Base-by-base conservation (phyloP, 768 basidiomycete genomes). In the Kwoniella sp. region DNA sequence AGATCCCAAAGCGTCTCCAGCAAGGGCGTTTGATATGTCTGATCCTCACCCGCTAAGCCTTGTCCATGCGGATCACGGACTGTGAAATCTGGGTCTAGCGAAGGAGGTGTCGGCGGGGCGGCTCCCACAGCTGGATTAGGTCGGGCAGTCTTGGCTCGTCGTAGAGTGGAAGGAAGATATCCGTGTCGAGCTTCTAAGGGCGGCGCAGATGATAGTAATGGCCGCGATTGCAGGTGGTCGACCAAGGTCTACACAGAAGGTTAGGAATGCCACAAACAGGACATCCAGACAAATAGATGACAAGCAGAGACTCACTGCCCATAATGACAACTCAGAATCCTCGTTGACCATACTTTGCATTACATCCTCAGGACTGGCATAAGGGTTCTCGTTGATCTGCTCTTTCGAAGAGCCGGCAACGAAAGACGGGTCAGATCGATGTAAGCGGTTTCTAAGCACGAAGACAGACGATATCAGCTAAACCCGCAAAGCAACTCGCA, bases 21-120 rank as follows among this genome's bases (percentile, higher is more conserved):
- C 24, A 96, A 79, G 27, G 86, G 85, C 68, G 88, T 89, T 76
- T 97, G 92, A 72, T 89, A 91, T 55, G 85, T 88, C 90, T 92
- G 73, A 65, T 77, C 76, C 55, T 77, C 76, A 2, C 76, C 76
- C 24, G 76, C 76, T 13, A 74, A 53, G 15, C 69, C 68, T 27
- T n/a, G 46, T 9, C 73, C 76, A 47, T 76, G 74, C 4, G 74
- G 74, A 60, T 74, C 68, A 29, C 76, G 65, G 3, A 77, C 50
- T 9, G 70, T 72, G 44, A 74, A 74, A 55, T 77, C 76, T 13
- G 76, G 76, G 55, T 77, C 76, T 22, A 77, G 56, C 1, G 75
- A 77, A 10, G 63, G 29, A 0, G 60, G 58, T 3, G 46, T 44
- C 8, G 37, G 25, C 15, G 57, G 25, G 13, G 57, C 46, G 6